These are phyloP conservation scores for Mrakia gelida DNA, from an alignment of 768 basidiomycete species.

Conservation along the genomic window DNA sequence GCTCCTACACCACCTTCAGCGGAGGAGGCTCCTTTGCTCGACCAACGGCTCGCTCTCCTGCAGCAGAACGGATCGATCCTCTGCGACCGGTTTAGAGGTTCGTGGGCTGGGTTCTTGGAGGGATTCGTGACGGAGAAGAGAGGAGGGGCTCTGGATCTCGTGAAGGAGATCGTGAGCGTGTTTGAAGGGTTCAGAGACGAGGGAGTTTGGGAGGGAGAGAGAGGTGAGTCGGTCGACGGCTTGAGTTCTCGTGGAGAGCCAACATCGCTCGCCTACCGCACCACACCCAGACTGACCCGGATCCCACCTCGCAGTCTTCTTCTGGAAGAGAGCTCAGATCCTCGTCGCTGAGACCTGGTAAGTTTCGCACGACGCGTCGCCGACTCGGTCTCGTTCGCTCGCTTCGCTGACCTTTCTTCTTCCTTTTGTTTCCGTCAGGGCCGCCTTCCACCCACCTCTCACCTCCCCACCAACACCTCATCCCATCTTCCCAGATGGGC, in stretches of 20 bases:
- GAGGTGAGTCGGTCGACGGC: constrained; percentile 37
- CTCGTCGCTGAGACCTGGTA: constrained; percentile 77
- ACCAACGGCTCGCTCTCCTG: constrained; percentile 69
- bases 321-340: constrained; percentile 91
- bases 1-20: constrained; percentile 49
- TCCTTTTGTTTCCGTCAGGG: constrained; percentile 48
- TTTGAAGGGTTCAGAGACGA: constrained; percentile 76
- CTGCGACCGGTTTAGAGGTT: constrained; percentile 55
- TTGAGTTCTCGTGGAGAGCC: too few species aligned
- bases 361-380: background rate
- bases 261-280: too few species aligned
- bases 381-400: background rate
- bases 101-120: constrained; percentile 62
- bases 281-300: too few species aligned
- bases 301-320: constrained; percentile 59
- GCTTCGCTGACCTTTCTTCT: background rate
- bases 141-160: constrained; percentile 65
- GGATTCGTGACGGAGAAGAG: constrained; percentile 56
- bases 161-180: constrained; percentile 61
- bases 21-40: constrained; percentile 66
- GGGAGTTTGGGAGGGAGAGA: constrained; percentile 52
- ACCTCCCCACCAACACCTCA: constrained; percentile 47
- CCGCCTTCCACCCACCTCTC: constrained; percentile 70
- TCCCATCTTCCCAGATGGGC: constrained; percentile 68
- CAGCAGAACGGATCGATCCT: constrained; percentile 71